phyloP scores from a whole-genome alignment of 768 basidiomycete genomes.

The Tricholoma matsutake region DNA sequence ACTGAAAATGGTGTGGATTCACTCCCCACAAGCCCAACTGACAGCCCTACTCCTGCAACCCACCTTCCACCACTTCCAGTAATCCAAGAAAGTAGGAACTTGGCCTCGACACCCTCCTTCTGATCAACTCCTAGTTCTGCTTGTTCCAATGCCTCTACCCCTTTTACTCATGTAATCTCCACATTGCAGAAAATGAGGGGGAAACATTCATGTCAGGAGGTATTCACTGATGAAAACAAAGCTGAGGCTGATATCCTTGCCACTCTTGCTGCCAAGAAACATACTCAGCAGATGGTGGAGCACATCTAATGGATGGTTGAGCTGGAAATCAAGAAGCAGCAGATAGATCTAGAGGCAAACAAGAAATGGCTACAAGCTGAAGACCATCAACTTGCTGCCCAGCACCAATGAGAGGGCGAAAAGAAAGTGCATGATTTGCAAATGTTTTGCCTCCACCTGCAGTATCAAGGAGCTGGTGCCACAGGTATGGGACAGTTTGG shows the following conservation, averaged over 20 bases:
- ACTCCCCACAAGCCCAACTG: not conserved
- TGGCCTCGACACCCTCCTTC: not conserved
- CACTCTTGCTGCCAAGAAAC: no score
- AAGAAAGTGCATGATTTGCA: no score
- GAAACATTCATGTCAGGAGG: not conserved
- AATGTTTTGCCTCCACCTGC: no score
- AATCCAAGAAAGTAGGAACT: no score
- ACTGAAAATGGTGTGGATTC: not conserved
- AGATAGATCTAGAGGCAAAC: not conserved
- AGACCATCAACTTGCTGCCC: no score
- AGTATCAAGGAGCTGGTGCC: no score
- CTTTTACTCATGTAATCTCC: not conserved
- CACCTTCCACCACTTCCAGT: not conserved
- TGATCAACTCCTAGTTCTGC: not conserved
- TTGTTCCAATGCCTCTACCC: not conserved
- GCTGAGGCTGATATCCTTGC: no score
- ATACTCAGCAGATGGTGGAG: not conserved
- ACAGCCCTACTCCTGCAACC: not conserved
- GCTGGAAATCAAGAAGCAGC: not conserved
- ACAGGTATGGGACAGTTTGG: no score
- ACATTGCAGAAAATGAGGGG: not conserved
- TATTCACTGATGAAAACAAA: not conserved
- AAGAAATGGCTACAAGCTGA: no score
- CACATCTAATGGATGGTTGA: not conserved
- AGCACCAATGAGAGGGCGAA: no score